Evolutionary conservation across 352 stramenopile genomes (phyloP), one percentile per base, ranked within the genome.

Genomic region (Vaucheria bursata): DNA sequence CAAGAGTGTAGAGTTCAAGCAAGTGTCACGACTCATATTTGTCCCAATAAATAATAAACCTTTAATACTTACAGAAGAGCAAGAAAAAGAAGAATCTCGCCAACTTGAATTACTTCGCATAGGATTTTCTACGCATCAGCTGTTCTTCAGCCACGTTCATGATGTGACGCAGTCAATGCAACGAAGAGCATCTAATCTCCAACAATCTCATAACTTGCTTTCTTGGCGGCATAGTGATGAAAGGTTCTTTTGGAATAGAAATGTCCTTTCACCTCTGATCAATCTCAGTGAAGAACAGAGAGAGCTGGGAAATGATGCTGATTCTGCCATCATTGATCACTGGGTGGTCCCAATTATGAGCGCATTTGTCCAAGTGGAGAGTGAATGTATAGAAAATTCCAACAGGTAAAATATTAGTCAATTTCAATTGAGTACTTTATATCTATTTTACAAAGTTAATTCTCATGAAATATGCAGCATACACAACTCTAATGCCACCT

Each of bases 181-280:
- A 66, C 70, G 71, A 1, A 37, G 64, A 8, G 64, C 64, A 67
- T n/a, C n/a, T n/a, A n/a, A n/a, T n/a, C n/a, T n/a, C n/a, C n/a
- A n/a, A 29, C 18, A 29, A 29, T 18, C 45, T n/a, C 18, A 18
- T 18, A 18, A 59, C 18, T n/a, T 18, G 45, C 2, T 37, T 36
- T 32, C 3, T 38, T 70, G 66, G 71, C 52, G 33, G 31, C 18
- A 37, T 12, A 39, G 79, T 33, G 80, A 86, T 52, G 33, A 71
- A 34, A 64, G 80, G n/a, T 86, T 86, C 34, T 86, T 86, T 69
- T 86, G 82, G 82, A 86, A 86, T 67, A 36, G 75, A 25, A 71
- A 73, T 12, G 36, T 85, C n/a, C 59, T 85, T 29, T 31, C 40
- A 0, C 70, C 80, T 33, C 59, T 85, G 31, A 32, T 86, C 5